These are phyloP conservation scores for Ascochyta pisi DNA, from an alignment of 2,329 filamentous ascomycete genomes.

Conservation along the genomic window DNA sequence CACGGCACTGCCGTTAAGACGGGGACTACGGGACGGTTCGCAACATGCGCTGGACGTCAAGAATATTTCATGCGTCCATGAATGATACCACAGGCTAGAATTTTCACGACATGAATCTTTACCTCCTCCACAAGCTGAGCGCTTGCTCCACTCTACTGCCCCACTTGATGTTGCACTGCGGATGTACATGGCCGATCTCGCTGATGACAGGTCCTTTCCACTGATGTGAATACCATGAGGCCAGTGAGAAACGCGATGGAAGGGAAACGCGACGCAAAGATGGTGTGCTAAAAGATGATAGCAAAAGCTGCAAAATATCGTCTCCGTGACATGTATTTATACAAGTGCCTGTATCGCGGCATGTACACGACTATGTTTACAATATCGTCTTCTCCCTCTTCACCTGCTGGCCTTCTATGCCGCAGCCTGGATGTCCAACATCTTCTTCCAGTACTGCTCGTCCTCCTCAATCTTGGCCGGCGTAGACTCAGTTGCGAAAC, in stretches of 20 bases:
- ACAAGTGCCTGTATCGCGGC: constrained; percentile 10
- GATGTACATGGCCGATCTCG: not conserved
- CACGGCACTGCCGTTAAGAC: constrained; percentile 11
- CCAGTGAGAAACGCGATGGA: not conserved
- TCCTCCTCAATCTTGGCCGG: constrained; percentile 30
- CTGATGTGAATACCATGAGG: not conserved
- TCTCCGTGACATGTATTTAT: constrained; percentile 4
- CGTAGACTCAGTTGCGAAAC: constrained; percentile 63
- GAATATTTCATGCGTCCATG: constrained; percentile 16
- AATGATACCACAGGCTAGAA: constrained; percentile 18
- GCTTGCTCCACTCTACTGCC: constrained; percentile 7
- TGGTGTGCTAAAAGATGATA: not conserved
- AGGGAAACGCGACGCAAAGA: not conserved
- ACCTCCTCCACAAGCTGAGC: constrained; percentile 5
- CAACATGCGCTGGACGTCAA: constrained; percentile 11
- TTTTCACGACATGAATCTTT: constrained; percentile 15
- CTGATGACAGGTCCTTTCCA: not conserved
- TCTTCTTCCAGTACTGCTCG: constrained; percentile 31
- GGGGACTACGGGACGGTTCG: constrained; percentile 9
- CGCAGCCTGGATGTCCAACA: constrained; percentile 26
- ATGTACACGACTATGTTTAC: constrained; percentile 26
- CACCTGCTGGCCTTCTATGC: not conserved
- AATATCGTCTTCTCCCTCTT: constrained; percentile 1
- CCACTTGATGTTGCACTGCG: constrained; percentile 16
- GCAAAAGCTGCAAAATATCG: not conserved